A percentile compares a stretch with the other conserved stretches of the same genome.
Conservation (phyloP, 108 stramenopile genomes). For the Bacterosira constricta region DNA sequence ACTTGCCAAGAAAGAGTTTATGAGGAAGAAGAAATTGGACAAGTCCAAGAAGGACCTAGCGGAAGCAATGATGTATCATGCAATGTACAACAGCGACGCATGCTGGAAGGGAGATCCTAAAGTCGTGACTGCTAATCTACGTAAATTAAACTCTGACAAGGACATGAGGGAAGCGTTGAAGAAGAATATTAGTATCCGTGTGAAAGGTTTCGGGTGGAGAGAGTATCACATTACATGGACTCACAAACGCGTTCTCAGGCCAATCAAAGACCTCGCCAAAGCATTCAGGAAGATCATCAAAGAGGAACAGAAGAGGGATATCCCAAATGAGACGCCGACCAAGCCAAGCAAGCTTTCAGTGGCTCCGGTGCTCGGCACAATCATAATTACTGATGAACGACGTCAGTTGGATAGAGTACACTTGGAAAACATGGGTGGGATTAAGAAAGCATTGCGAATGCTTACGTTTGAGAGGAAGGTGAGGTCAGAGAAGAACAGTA, state of each 20-base stretch:
- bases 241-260: background rate
- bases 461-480: background rate
- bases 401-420: background rate
- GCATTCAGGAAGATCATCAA: background rate
- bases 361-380: background rate
- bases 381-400: background rate
- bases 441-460: background rate
- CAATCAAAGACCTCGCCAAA: background rate
- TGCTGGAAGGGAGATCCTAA: slow-evolving; percentile 12
- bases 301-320: background rate
- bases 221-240: background rate
- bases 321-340: background rate
- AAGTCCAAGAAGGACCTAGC: background rate
- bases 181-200: slow-evolving; percentile 2
- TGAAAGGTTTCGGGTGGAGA: slow-evolving; percentile 15
- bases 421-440: background rate
- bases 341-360: background rate
- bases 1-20: slow-evolving; percentile 6
- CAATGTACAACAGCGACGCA: slow-evolving; percentile 8
- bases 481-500: background rate
- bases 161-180: slow-evolving; percentile 5
- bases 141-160: background rate
- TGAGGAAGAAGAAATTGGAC: background rate
- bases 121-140: background rate
- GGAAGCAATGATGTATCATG: background rate